These are phyloP conservation scores for Nakazawaea ernobii DNA, from an alignment of 805 yeast species.

Conservation along the genomic window DNA sequence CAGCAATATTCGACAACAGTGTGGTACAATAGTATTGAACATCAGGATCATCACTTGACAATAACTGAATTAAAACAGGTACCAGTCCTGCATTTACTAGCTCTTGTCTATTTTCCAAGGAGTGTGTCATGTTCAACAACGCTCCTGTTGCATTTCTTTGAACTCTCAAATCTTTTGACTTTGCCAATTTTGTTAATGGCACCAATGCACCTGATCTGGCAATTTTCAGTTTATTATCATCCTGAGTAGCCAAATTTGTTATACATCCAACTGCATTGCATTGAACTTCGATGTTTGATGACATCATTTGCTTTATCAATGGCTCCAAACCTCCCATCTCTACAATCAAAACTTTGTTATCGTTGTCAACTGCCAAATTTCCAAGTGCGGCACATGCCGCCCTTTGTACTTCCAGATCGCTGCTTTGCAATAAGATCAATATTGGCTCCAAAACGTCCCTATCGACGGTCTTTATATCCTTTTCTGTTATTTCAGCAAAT, in stretches of 20 bases:
- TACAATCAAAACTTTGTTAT: conserved; percentile 86
- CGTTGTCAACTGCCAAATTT: conserved; percentile 95
- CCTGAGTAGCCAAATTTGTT: conserved; percentile 96
- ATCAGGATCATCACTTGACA: conserved; percentile 86
- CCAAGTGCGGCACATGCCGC: conserved; percentile 99
- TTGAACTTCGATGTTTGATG: conserved; percentile 94
- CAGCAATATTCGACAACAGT: conserved; percentile 94
- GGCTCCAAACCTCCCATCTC: conserved; percentile 99
- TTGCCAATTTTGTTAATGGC: conserved; percentile 91
- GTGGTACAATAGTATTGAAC: conserved; percentile 98
- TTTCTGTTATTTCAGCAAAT: conserved; percentile 97
- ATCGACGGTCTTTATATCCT: conserved; percentile 86
- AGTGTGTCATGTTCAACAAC: conserved; percentile 94
- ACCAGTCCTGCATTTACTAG: conserved; percentile 97
- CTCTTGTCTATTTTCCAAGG: conserved; percentile 93
- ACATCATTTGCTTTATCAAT: conserved; percentile 94
- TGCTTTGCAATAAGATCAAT: conserved; percentile 73
- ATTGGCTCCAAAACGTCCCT: conserved; percentile 93
- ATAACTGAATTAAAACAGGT: conserved; percentile 85
- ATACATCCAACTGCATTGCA: conserved; percentile 99
- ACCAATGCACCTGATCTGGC: conserved; percentile 95
- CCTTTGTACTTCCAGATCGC: conserved; percentile 92
- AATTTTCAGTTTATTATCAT: conserved; percentile 91
- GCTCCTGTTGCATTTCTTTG: conserved; percentile 99
- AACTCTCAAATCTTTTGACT: conserved; percentile 89